Conservation (phyloP, 1,284 basidiomycete genomes). For the Sporisorium scitamineum region DNA sequence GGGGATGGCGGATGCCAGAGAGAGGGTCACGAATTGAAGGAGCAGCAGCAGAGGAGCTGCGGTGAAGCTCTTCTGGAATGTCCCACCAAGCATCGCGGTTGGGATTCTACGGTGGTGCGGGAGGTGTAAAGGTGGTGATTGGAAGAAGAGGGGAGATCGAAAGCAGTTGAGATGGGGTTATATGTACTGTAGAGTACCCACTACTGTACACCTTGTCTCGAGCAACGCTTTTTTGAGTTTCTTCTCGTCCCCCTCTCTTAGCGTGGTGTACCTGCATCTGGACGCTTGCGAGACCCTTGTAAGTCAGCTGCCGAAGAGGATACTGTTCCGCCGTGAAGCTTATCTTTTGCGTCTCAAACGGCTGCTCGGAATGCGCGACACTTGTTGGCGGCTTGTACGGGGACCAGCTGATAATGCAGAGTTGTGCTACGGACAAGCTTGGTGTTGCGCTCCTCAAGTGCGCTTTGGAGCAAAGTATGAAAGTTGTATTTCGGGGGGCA, state of each 20-base stretch:
- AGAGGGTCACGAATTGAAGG: slow-evolving; percentile 21
- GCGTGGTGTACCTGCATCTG: slow-evolving; percentile 6
- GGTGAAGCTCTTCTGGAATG: not conserved
- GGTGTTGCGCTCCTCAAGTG: too few relatives aligned
- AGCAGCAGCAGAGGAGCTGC: slow-evolving; percentile 18
- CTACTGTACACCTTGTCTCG: not conserved
- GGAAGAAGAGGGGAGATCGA: not conserved
- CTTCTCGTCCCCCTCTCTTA: not conserved
- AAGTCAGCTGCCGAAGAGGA: too few relatives aligned
- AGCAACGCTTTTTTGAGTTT: not conserved
- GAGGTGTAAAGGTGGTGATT: not conserved
- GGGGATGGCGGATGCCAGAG: slow-evolving; percentile 4
- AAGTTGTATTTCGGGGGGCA: too few relatives aligned
- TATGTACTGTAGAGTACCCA: not conserved
- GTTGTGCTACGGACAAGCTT: not conserved
- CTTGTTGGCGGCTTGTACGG: not conserved
- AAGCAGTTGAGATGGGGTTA: not conserved
- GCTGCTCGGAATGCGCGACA: slow-evolving; percentile 3
- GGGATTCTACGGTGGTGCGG: too few relatives aligned
- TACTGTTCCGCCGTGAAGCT: not conserved
- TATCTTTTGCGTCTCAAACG: not conserved
- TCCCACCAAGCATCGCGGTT: slow-evolving; percentile 7
- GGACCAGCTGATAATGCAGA: not conserved
- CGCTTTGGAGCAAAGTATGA: too few relatives aligned
- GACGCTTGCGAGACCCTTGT: not conserved